A percentile compares a stretch with the other conserved stretches of the same genome.
These are phyloP conservation scores for Dioszegia aurantiaca DNA, from an alignment of 768 basidiomycete species.

Conservation along the genomic window DNA sequence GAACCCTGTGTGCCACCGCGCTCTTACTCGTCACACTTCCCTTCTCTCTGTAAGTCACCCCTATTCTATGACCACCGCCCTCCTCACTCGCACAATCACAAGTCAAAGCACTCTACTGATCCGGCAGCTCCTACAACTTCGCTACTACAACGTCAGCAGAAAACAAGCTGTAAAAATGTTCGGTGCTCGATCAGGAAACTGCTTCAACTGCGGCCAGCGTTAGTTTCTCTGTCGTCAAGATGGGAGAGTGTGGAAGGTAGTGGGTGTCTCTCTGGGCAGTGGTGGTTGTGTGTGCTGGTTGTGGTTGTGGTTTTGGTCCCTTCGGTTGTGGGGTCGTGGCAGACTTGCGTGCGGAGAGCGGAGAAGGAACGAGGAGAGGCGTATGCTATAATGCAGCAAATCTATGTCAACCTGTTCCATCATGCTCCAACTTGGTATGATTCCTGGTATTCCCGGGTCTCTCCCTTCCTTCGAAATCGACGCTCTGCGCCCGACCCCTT, in stretches of 20 bases:
- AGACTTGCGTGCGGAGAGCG: background rate
- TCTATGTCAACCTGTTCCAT: too few species aligned
- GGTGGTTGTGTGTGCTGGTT: constrained; percentile 15
- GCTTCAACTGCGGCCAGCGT: constrained; percentile 48
- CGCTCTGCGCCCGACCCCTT: too few species aligned
- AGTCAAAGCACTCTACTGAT: background rate
- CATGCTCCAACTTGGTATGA: too few species aligned
- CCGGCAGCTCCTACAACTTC: background rate
- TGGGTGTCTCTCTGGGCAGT: constrained; percentile 20
- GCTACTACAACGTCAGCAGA: background rate
- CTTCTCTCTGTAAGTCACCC: constrained; percentile 11
- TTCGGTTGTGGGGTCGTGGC: background rate
- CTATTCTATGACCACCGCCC: constrained; percentile 1
- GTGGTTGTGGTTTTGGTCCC: constrained; percentile 1
- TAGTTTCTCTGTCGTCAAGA: constrained; percentile 20
- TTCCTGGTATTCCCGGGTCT: too few species aligned
- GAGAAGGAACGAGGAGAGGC: constrained; percentile 10
- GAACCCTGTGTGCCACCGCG: background rate
- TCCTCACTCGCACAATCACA: background rate
- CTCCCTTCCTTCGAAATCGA: too few species aligned
- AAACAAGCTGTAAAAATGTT: constrained; percentile 30
- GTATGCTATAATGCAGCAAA: background rate
- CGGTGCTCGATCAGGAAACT: constrained; percentile 40
- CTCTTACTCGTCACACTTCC: constrained; percentile 2
- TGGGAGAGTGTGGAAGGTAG: background rate